Base-by-base conservation (phyloP, 306 rosid species). In the Erythrophleum fordii region DNA sequence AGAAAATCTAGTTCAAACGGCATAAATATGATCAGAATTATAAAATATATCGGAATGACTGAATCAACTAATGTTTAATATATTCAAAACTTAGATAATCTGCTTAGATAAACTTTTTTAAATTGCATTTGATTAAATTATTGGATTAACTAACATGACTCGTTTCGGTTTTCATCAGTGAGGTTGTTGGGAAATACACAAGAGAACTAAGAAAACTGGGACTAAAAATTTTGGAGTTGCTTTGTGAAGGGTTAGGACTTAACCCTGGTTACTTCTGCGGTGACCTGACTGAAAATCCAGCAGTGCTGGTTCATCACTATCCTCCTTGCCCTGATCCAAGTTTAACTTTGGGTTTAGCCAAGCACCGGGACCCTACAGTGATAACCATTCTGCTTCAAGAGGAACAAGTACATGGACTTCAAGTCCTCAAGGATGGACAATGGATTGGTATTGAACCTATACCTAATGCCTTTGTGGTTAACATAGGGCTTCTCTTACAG, bases 271-370 rank as follows among this genome's bases (percentile, higher is more conserved):
- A 69, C 73, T 90, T 93, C 22, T 1, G 28, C 10, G 92, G 85
- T 20, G 93, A 35, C 29, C 82, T 78, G 2, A 69, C 82, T 74
- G 86, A 76, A 37, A 80, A 79, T 35, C 89, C 93, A 3, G 11
- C 46, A 4, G 4, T 93, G 46, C 7, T 90, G 71, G 79, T 73
- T 31, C 91, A 93, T 81, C 87, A 87, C 29, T 93, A 91, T 72
- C 98, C 98, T 11, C 88, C 91, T 2, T 93, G 97, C 49, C 97
- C 94, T 5, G 87, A 93, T 23, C 94, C 97, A 72, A 80, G 89
- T 69, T 55, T 91, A 72, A 85, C 97, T 5, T 75, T 93, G 48
- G 97, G 97, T 34, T 4, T 88, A 44, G 76, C 85, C 16, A 87
- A 79, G 53, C 97, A 90, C 82, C 42, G 88, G 3, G 97, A 91